Percentiles rank a stretch among this genome's conserved stretches.
phyloP scores from a whole-genome alignment of 129 eudicot species.

The Centella asiatica region DNA sequence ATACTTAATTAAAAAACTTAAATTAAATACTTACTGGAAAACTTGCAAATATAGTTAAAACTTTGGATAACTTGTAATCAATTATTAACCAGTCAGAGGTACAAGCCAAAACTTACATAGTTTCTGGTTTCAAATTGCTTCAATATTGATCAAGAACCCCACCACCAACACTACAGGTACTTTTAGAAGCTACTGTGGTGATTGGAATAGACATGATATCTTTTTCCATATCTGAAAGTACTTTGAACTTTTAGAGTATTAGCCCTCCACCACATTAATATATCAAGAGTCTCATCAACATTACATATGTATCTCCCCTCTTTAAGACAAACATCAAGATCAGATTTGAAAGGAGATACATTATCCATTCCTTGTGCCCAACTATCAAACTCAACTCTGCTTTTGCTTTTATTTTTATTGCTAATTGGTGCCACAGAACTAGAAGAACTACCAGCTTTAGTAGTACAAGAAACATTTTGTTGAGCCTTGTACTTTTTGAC shows the following conservation, averaged over 20 bases:
- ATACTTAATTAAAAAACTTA: too few species aligned
- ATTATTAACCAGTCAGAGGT: too few species aligned
- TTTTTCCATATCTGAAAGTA: neutral
- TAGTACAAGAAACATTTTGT: neutral
- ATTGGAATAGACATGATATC: too few species aligned
- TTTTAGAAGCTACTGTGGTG: too few species aligned
- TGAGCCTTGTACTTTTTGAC: neutral
- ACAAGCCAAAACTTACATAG: too few species aligned
- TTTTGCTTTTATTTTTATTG: neutral
- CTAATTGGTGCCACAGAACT: neutral
- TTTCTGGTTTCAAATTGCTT: too few species aligned
- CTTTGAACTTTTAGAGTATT: neutral
- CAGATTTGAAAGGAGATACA: neutral
- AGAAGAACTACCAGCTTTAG: neutral
- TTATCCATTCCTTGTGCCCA: neutral
- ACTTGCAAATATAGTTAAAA: too few species aligned
- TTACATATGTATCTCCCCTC: neutral
- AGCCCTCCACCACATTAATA: neutral
- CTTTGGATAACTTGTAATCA: too few species aligned
- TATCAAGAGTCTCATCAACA: neutral
- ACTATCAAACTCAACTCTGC: neutral
- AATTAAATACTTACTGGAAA: too few species aligned
- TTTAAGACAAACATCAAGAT: slow-evolving; percentile 3
- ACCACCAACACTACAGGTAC: too few species aligned
- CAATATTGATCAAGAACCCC: too few species aligned